Evolutionary conservation across 352 stramenopile genomes (phyloP), one percentile per base, ranked within the genome.

Genomic region (Peronospora farinosa): DNA sequence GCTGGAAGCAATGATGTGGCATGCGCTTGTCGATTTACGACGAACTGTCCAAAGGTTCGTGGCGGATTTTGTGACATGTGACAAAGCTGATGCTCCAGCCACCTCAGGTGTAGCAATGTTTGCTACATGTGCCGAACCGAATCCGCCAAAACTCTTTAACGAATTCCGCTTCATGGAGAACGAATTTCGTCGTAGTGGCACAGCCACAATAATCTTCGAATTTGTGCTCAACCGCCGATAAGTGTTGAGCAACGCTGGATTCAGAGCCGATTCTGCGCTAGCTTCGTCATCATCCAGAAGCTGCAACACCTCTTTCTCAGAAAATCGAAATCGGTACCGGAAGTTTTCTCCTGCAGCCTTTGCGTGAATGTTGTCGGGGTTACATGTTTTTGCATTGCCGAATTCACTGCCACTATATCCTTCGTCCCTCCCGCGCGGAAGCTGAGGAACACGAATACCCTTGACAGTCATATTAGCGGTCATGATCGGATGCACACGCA

Each of bases 81-180:
- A 43, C 1, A 49, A 61, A 17, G 19, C 13, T 35, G 31, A 60
- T 17, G 21, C 17, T 36, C 41, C 60, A 7, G 16, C 33, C 10
- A 30, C 9, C 21, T 60, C 43, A 13, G 38, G 13, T 5, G 25
- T 35, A 9, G 32, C 40, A 31, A 38, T 36, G 33, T 25, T 56
- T 44, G 48, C 33, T 11, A 38, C 19, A 12, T 25, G 32, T 6
- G 43, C 17, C 0, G 38, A 15, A 17, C 19, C 16, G 15, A 65
- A 54, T 5, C 49, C 55, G 4, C 17, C 25, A 27, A 58, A 39
- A 27, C 57, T 65, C 60, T 84, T 86, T 13, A 57, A 45, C 0
- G 77, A 59, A n/a, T 61, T 77, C 17, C 75, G 74, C 40, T 81
- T 88, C 51, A 86, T 81, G 31, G 63, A 69, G 57, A 88, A 88